Evolutionary conservation across 2,329 filamentous ascomycete species (phyloP).

Genomic region (Oidium heveae): DNA sequence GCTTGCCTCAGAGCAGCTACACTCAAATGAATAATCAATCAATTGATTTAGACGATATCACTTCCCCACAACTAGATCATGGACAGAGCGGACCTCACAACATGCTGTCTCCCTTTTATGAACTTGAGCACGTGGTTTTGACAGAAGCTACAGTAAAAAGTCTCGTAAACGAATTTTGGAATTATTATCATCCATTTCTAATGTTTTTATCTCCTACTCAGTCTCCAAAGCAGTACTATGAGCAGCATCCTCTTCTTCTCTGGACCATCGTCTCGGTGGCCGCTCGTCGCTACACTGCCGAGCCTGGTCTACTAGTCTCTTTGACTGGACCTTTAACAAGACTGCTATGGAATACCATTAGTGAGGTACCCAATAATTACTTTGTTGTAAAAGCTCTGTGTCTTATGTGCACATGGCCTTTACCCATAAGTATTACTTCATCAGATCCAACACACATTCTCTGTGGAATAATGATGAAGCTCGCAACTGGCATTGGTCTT

Average conservation of each 20-base stretch:
- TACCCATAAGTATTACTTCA: constrained; percentile 59
- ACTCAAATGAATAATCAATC: constrained; percentile 33
- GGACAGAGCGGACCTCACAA: constrained; percentile 34
- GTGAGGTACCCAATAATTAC: constrained; percentile 53
- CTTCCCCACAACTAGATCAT: constrained; percentile 25
- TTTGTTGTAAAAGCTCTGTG: constrained; percentile 63
- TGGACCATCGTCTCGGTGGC: constrained; percentile 63
- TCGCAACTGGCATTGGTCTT: constrained; percentile 59
- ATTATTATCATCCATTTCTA: constrained; percentile 50
- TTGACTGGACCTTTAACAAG: constrained; percentile 43
- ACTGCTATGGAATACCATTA: constrained; percentile 53
- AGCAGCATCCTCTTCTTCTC: constrained; percentile 58
- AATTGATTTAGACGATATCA: constrained; percentile 40
- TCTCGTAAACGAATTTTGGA: constrained; percentile 53
- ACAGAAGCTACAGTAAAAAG: constrained; percentile 35
- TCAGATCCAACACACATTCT: constrained; percentile 58
- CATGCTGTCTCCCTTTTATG: constrained; percentile 12
- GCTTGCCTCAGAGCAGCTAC: constrained; percentile 34
- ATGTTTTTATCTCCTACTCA: constrained; percentile 45
- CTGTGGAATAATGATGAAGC: constrained; percentile 67
- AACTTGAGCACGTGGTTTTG: constrained; percentile 34
- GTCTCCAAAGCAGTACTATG: constrained; percentile 47
- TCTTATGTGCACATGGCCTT: constrained; percentile 56
- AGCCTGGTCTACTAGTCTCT: constrained; percentile 33
- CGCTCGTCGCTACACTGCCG: constrained; percentile 40